Conservation (phyloP, 768 basidiomycete genomes). For the Leccinellum albellum region DNA sequence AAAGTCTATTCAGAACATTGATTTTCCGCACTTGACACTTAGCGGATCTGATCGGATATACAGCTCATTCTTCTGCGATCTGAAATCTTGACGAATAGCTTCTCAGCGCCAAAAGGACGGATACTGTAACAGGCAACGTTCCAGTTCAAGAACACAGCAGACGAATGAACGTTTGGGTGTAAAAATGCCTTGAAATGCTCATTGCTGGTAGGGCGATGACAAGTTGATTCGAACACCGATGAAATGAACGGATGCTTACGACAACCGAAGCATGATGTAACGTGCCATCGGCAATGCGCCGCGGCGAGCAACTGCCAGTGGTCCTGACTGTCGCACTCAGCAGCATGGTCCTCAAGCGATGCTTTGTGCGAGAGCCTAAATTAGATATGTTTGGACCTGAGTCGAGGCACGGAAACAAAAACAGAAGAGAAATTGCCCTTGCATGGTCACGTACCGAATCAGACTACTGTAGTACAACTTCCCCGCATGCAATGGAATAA, state of each 20-base stretch:
- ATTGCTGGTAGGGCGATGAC: constrained; percentile 3
- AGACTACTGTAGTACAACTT: background rate
- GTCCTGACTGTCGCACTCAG: background rate
- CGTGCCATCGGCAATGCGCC: constrained; percentile 3
- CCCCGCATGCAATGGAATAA: background rate
- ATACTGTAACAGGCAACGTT: background rate
- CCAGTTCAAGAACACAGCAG: background rate
- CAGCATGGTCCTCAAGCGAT: background rate
- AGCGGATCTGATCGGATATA: constrained; percentile 15
- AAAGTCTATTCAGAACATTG: constrained; percentile 10
- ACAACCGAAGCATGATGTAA: background rate
- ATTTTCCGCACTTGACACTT: background rate
- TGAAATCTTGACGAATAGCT: background rate
- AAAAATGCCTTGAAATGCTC: background rate
- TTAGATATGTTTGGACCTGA: background rate
- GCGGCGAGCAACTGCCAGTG: no score
- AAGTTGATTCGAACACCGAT: background rate
- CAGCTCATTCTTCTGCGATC: constrained; percentile 11
- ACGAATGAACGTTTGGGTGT: background rate
- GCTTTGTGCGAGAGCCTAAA: background rate
- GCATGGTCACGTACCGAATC: background rate
- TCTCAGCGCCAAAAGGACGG: background rate
- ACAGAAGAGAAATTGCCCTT: background rate
- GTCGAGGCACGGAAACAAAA: background rate
- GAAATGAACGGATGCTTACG: background rate